Conservation (phyloP, 495 filamentous ascomycete genomes). For the Cladorrhinum samala region DNA sequence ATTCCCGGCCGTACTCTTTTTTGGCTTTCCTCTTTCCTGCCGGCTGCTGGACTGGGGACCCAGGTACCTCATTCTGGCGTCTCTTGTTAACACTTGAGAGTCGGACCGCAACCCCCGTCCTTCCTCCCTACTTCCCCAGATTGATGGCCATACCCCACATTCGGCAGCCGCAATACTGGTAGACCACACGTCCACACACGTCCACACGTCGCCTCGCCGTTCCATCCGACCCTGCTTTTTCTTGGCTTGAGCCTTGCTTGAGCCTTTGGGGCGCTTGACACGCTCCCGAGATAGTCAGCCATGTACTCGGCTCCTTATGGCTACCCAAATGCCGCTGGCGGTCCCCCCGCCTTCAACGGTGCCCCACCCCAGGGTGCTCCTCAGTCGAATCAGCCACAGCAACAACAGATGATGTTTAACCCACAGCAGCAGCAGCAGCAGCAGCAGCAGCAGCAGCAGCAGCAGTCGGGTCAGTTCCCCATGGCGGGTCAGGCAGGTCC, state of each 20-base stretch:
- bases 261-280: slow-evolving; percentile 12
- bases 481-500: slow-evolving; percentile 38
- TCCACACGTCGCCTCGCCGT: slow-evolving; percentile 15
- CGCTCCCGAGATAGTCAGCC: slow-evolving; percentile 25
- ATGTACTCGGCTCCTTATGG: slow-evolving; percentile 48
- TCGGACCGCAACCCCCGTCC: slow-evolving; percentile 3
- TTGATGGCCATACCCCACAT: slow-evolving; percentile 31
- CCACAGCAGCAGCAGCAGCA: slow-evolving; percentile 26
- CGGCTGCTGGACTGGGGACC: slow-evolving; percentile 14
- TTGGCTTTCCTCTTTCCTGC: not conserved
- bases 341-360: slow-evolving; percentile 39
- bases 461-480: slow-evolving; percentile 23
- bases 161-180: slow-evolving; percentile 24
- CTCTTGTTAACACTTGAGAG: slow-evolving; percentile 1
- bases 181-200: not conserved
- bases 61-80: slow-evolving; percentile 7
- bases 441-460: not conserved
- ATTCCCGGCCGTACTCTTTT: slow-evolving; percentile 9
- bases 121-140: slow-evolving; percentile 2
- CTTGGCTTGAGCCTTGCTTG: slow-evolving; percentile 20
- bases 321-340: slow-evolving; percentile 40
- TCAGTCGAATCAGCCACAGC: slow-evolving; percentile 21
- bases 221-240: slow-evolving; percentile 15
- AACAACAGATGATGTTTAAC: slow-evolving; percentile 42
- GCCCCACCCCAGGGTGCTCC: slow-evolving; percentile 41